Evolutionary conservation across 2,329 filamentous ascomycete genomes (phyloP).

Genomic region (Cercospora zeae-maydis): DNA sequence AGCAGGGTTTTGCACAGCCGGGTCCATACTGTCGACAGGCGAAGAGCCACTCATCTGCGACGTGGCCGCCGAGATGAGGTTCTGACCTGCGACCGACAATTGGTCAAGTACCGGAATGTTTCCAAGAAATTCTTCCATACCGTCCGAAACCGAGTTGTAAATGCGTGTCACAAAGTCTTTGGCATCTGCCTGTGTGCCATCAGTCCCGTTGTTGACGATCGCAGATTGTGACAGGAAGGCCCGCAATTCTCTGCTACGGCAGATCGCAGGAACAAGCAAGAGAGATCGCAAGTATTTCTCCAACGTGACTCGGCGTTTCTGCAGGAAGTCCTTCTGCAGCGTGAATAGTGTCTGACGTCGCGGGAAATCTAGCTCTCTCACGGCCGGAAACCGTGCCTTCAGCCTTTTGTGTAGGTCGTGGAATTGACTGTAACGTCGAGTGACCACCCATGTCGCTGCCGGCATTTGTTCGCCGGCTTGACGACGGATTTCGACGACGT

Average conservation of each 20-base stretch:
- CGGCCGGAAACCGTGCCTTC: conserved; percentile 77
- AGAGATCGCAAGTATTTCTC: conserved; percentile 74
- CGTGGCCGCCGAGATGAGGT: conserved; percentile 72
- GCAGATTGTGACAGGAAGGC: conserved; percentile 87
- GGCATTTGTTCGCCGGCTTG: conserved; percentile 94
- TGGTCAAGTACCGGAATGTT: conserved; percentile 96
- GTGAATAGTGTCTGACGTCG: conserved; percentile 92
- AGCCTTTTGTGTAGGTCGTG: conserved; percentile 90
- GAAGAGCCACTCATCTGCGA: conserved; percentile 46
- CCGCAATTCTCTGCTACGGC: conserved; percentile 84
- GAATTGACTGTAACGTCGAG: conserved; percentile 94
- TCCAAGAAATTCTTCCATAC: conserved; percentile 95
- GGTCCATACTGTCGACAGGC: conserved; percentile 44
- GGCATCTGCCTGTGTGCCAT: conserved; percentile 61
- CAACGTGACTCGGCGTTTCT: conserved; percentile 77
- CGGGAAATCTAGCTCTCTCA: conserved; percentile 87
- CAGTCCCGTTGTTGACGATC: conserved; percentile 59
- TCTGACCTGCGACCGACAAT: conserved; percentile 86
- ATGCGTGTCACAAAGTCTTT: conserved; percentile 86
- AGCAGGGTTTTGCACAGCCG: conserved; percentile 43
- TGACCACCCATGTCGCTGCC: conserved; percentile 88
- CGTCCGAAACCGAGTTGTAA: conserved; percentile 94
- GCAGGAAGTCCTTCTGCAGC: conserved; percentile 89
- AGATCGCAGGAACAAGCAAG: conserved; percentile 84
- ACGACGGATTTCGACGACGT: conserved; percentile 85